Evolutionary conservation across 2,329 filamentous ascomycete species (phyloP), one percentile per base, ranked within the genome.

Genomic region (Penicillium occitanis): DNA sequence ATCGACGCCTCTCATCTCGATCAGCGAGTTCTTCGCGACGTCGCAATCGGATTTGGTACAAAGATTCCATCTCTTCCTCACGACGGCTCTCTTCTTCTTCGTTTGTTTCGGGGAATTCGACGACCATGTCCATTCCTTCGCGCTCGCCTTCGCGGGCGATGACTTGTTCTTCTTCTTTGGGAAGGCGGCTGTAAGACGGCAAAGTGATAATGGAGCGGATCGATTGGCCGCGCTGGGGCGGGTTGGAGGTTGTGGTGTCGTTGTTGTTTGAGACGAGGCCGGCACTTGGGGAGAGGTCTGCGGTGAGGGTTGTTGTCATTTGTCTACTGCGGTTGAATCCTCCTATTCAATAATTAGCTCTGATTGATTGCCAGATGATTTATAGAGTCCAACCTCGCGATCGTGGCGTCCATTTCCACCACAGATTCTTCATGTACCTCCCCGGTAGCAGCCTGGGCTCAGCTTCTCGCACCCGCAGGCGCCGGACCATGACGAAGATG

Each of bases 191-290:
- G 77, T 99, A 99, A 0, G 91, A 86, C 0, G 95, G 95, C 2
- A 99, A 81, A 0, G 95, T 98, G 86, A 97, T 95, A 65, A 98
- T 88, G n/a, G 92, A 96, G 64, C 94, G 89, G 4, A 98, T 85
- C 8, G 92, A 96, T 0, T 91, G 93, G 72, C 94, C 90, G 37
- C 94, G 87, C 74, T 94, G 91, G 13, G 97, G 87, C 3, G 79
- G 81, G 76, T 79, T 67, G 19, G 68, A 67, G 22, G 44, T 53
- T 33, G 10, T 60, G 1, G 22, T 28, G 22, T 53, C 50, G 17
- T 33, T 42, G 37, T 51, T 61, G 33, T 55, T 55, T n/a, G 50
- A 17, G 28, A 17, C n/a, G 51, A 48, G 50, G 28, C 30, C 37
- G 14, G 51, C 50, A 30, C 25, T n/a, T 17, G 53, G 35, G 19